A percentile compares a stretch with the other conserved stretches of the same genome.
phyloP scores from a whole-genome alignment of 2,329 filamentous ascomycete species.

The Sporothrix brunneoviolacea region DNA sequence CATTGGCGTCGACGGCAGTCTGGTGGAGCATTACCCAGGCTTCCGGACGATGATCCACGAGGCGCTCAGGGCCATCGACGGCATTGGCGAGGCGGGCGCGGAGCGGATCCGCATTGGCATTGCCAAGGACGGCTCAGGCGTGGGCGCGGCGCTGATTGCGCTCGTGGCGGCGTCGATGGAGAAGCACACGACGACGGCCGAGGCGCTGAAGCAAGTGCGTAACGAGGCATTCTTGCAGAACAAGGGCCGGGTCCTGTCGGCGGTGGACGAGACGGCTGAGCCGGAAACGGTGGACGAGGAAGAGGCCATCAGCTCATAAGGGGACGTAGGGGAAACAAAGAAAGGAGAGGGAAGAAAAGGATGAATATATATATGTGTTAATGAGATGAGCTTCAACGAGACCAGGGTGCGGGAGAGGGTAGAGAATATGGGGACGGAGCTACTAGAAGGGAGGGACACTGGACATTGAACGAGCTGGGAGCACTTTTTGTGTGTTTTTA shows the following conservation, averaged over 20 bases:
- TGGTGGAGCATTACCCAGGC: slow-evolving; percentile 92
- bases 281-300: slow-evolving; percentile 18
- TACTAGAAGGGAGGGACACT: no score
- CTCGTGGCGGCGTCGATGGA: slow-evolving; percentile 71
- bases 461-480: no score
- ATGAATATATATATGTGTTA: neutral
- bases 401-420: no score
- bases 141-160: slow-evolving; percentile 93
- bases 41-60: slow-evolving; percentile 87
- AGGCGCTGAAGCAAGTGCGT: slow-evolving; percentile 37
- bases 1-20: slow-evolving; percentile 86
- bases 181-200: slow-evolving; percentile 31
- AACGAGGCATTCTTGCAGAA: slow-evolving; percentile 25
- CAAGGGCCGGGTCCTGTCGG: slow-evolving; percentile 25
- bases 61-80: slow-evolving; percentile 66
- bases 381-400: neutral
- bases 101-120: slow-evolving; percentile 89
- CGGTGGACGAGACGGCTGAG: slow-evolving; percentile 23
- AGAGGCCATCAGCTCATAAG: slow-evolving; percentile 10
- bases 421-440: neutral
- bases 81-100: slow-evolving; percentile 71
- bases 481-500: no score
- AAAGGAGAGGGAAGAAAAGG: neutral
- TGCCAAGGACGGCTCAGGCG: slow-evolving; percentile 91
- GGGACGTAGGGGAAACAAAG: neutral